These are phyloP conservation scores for Magnolia sinica DNA, from an alignment of 164 flowering plant species.

Conservation along the genomic window DNA sequence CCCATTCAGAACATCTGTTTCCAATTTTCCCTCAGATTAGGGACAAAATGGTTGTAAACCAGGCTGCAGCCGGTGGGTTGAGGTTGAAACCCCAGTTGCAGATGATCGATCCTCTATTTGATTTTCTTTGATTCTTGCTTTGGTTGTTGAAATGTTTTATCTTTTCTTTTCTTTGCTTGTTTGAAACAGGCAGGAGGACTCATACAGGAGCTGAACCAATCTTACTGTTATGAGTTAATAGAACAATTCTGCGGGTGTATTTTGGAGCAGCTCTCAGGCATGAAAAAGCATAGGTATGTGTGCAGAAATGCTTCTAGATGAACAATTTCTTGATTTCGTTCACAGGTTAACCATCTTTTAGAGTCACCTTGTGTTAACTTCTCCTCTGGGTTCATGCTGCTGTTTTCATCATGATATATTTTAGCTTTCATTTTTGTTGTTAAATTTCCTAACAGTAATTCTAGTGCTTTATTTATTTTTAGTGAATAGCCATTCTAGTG, in stretches of 20 bases:
- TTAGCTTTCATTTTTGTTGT: not conserved
- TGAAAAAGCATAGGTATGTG: slow-evolving; percentile 2
- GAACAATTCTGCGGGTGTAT: slow-evolving; percentile 2
- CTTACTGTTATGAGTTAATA: slow-evolving; percentile 1
- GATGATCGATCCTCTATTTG: not conserved
- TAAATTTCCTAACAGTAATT: not conserved
- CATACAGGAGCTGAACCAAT: not conserved
- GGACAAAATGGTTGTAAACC: too few species aligned
- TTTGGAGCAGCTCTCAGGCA: slow-evolving; percentile 6
- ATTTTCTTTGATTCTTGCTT: not conserved
- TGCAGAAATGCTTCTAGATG: not conserved
- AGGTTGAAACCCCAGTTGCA: too few species aligned
- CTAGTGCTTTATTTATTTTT: not conserved
- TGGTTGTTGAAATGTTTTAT: not conserved
- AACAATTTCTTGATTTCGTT: too few species aligned
- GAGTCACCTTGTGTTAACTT: not conserved
- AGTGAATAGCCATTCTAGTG: too few species aligned
- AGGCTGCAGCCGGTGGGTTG: too few species aligned
- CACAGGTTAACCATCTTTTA: not conserved
- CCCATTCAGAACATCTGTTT: too few species aligned
- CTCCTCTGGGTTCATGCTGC: not conserved
- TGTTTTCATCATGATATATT: not conserved
- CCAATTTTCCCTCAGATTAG: too few species aligned
- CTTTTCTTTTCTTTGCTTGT: not conserved
- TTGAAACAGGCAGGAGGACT: slow-evolving; percentile 1